Percentiles rank a stretch among this genome's conserved stretches.
Conservation (phyloP, 805 yeast genomes). For the Zygotorulaspora sp. region DNA sequence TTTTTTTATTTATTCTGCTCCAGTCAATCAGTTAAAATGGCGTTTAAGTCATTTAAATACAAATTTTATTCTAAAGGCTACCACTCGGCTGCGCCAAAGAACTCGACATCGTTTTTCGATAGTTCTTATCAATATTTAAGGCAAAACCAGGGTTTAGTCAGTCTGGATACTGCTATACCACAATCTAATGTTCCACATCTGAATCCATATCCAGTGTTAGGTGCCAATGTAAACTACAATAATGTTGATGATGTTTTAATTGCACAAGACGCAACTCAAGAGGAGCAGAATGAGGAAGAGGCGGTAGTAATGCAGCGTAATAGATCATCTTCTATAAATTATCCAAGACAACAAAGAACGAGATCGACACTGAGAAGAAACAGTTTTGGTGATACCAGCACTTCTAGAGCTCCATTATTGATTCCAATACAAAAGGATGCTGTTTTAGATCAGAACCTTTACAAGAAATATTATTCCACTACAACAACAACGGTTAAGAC, state of each 20-base stretch:
- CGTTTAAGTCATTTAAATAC: constrained; percentile 40
- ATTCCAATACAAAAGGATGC: constrained; percentile 15
- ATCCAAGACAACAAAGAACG: constrained; percentile 2
- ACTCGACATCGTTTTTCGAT: constrained; percentile 38
- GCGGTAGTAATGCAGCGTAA: constrained; percentile 1
- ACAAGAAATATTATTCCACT: constrained; percentile 20
- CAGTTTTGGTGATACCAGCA: constrained; percentile 11
- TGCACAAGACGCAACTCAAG: constrained; percentile 11
- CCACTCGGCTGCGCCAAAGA: constrained; percentile 35
- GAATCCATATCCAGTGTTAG: constrained; percentile 38
- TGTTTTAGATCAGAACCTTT: constrained; percentile 18
- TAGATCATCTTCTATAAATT: constrained; percentile 8
- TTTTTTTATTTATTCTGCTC: too few relatives aligned
- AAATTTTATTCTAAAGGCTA: constrained; percentile 38
- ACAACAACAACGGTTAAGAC: constrained; percentile 8
- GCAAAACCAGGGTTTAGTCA: constrained; percentile 36
- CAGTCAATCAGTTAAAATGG: too few relatives aligned
- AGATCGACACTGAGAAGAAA: constrained; percentile 11
- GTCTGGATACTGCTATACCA: constrained; percentile 21
- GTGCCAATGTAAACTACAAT: constrained; percentile 33
- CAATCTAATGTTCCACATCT: constrained; percentile 19
- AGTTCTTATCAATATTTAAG: constrained; percentile 40
- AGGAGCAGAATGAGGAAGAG: constrained; percentile 7
- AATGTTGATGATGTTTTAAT: constrained; percentile 27
- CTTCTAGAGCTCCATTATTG: constrained; percentile 4